Percentiles rank a stretch among this genome's conserved stretches.
phyloP scores from a whole-genome alignment of 2,329 filamentous ascomycete genomes.

The Cercospora sp. region DNA sequence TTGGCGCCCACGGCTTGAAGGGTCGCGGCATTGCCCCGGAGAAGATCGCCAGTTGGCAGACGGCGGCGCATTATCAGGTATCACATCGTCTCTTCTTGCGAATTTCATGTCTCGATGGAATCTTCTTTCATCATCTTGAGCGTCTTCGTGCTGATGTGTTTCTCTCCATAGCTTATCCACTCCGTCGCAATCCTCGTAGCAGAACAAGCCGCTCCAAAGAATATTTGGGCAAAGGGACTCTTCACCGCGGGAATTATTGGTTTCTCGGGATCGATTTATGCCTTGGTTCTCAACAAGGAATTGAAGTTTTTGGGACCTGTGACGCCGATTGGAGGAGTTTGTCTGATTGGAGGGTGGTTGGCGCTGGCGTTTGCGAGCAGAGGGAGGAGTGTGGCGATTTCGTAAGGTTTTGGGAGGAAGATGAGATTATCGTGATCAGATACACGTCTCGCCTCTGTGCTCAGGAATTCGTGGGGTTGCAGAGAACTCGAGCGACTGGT shows the following conservation, averaged over 20 bases:
- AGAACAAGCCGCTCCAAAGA: constrained; percentile 51
- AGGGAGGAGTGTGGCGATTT: constrained; percentile 26
- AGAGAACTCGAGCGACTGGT: too few relatives aligned
- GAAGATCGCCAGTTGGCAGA: constrained; percentile 61
- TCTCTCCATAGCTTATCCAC: constrained; percentile 58
- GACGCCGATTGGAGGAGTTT: constrained; percentile 64
- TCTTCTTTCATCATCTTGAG: neutral
- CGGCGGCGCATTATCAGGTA: constrained; percentile 69
- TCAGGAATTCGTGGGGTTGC: too few relatives aligned
- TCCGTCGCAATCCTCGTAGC: constrained; percentile 61
- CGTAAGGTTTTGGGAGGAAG: neutral
- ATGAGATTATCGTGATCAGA: neutral
- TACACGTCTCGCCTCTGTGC: too few relatives aligned
- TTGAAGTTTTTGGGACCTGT: constrained; percentile 64
- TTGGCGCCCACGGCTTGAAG: constrained; percentile 68
- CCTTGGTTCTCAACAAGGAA: constrained; percentile 61
- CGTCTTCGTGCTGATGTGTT: neutral
- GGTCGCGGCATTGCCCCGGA: constrained; percentile 59
- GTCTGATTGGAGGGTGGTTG: constrained; percentile 65
- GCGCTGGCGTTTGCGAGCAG: constrained; percentile 47
- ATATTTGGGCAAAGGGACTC: constrained; percentile 55
- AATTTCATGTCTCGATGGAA: neutral
- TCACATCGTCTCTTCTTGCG: neutral
- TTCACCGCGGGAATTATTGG: constrained; percentile 66
- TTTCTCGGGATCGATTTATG: constrained; percentile 67